These are phyloP conservation scores for Zygotorulaspora sp. DNA, from an alignment of 805 yeast species.

Conservation along the genomic window DNA sequence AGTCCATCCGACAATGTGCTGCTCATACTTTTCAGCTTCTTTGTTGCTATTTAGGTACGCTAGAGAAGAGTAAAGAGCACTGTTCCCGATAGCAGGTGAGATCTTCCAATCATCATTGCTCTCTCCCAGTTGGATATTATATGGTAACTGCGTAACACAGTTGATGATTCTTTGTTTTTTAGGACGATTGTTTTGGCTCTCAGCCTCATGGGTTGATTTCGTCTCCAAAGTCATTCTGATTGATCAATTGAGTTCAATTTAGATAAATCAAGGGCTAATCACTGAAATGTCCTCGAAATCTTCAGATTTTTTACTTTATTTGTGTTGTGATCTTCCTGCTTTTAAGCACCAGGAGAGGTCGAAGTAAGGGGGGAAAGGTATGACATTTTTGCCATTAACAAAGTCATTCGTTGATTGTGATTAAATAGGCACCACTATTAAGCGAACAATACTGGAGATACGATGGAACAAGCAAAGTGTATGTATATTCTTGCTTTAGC, in stretches of 20 bases:
- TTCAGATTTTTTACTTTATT: too few species aligned
- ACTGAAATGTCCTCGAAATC: too few species aligned
- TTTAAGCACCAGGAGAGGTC: too few species aligned
- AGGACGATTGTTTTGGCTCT: background rate
- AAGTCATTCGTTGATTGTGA: too few species aligned
- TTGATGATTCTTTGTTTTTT: slow-evolving; percentile 33
- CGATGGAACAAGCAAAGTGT: background rate
- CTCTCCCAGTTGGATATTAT: slow-evolving; percentile 32
- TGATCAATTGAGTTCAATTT: background rate
- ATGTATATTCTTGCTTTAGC: background rate
- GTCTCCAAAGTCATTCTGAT: background rate
- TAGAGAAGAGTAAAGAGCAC: slow-evolving; percentile 77
- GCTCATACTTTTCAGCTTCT: slow-evolving; percentile 75
- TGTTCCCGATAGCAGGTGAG: slow-evolving; percentile 69
- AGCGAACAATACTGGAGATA: too few species aligned
- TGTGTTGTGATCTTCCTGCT: too few species aligned
- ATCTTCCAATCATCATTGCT: slow-evolving; percentile 47
- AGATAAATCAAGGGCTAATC: background rate
- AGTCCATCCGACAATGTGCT: slow-evolving; percentile 89
- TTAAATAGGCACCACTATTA: too few species aligned
- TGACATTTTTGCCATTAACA: too few species aligned
- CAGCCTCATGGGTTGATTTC: background rate
- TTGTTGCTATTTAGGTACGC: slow-evolving; percentile 44
- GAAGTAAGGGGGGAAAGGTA: background rate
- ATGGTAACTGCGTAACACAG: slow-evolving; percentile 37